These are phyloP conservation scores for Scleroderma bovista DNA, from an alignment of 768 basidiomycete genomes.

Conservation along the genomic window DNA sequence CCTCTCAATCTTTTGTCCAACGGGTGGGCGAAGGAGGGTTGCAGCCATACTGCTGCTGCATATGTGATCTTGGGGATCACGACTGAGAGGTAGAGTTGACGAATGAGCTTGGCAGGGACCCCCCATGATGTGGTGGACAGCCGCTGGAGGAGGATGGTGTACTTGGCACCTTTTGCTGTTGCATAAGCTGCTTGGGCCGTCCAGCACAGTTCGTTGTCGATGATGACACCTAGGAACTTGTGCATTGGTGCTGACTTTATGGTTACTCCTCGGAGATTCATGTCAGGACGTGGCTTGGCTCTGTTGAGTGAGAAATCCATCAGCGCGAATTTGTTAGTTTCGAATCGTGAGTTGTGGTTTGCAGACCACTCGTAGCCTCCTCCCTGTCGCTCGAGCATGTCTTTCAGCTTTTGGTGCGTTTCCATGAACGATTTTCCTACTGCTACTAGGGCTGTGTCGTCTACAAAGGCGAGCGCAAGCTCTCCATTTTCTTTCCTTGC, in stretches of 20 bases:
- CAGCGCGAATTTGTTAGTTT: not conserved
- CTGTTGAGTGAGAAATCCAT: too few relatives aligned
- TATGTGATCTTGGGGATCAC: constrained; percentile 29
- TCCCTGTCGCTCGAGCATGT: not conserved
- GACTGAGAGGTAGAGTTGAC: constrained; percentile 21
- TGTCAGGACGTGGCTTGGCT: not conserved
- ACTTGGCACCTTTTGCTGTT: not conserved
- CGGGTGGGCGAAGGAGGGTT: too few relatives aligned
- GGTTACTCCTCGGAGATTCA: not conserved
- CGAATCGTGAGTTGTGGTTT: not conserved
- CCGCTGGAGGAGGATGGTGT: not conserved
- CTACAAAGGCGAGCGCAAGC: not conserved
- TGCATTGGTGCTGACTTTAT: not conserved
- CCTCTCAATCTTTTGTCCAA: too few relatives aligned
- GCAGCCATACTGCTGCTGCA: constrained; percentile 21
- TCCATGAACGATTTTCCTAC: too few relatives aligned
- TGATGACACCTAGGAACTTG: not conserved
- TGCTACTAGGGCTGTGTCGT: not conserved
- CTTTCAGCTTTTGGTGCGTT: too few relatives aligned
- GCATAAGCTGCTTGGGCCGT: not conserved
- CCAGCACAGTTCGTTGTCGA: not conserved
- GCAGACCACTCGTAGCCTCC: not conserved
- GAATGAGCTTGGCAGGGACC: constrained; percentile 5
- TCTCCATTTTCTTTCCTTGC: not conserved
- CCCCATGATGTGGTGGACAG: constrained; percentile 10